Base-by-base conservation (phyloP, 179 eudicot species). In the Sideroxylon spinosum region DNA sequence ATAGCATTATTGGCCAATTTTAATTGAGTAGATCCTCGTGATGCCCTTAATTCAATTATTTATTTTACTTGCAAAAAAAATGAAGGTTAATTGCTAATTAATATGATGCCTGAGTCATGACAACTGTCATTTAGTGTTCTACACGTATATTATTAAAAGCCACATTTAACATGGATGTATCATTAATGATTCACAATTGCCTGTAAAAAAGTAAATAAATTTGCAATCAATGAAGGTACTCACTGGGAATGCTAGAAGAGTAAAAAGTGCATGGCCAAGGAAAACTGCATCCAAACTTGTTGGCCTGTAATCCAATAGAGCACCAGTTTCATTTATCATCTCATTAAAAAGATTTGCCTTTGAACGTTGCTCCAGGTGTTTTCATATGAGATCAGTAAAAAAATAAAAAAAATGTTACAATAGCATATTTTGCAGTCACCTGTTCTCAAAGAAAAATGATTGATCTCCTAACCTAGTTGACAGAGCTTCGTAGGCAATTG, bases 271-370 rank as follows among this genome's bases (percentile, higher is more conserved):
- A 85, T 95, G 98, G 72, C 94, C 97, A 71, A 95, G 91, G 85
- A 95, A 88, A 68, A 82, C 63, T 48, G 98, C 98, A 87, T 95
- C 98, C 92, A 95, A 86, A 89, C 97, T 95, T 71, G 95, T 89
- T 48, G 98, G 95, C 91, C 98, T 95, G 88, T 70, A 72, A 20
- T 28, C 65, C 25, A 71, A 63, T 28, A 49, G 60, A 65, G 17
- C 22, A 82, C 70, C 60, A 71, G 56, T 48, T 19, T 49, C 26
- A 81, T 62, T 71, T 63, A 17, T 28, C 68, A 46, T 37, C 28
- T 48, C 57, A n/a, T 1, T 23, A 28, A 56, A 14, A 66, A 76
- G 20, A 7, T 46, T 57, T 67, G 68, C 17, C 75, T 17, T 37
- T 23, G 9, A 56, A 48, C 59, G 46, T 59, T 44, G 48, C 56